Base-by-base conservation (phyloP, 495 filamentous ascomycete species). In the Aspergillus bridgeri region DNA sequence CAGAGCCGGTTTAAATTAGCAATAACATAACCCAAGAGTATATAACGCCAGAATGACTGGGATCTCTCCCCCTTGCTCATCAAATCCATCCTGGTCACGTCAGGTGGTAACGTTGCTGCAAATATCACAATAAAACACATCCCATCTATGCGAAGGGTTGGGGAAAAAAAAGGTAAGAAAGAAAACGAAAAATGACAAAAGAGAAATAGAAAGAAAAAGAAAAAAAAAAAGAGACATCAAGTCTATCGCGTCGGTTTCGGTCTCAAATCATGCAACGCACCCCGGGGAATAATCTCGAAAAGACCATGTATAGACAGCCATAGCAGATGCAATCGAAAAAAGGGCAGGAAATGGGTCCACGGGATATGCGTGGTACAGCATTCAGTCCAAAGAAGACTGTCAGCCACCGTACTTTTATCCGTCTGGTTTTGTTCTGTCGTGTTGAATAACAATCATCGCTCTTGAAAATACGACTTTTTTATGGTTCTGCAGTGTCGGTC, bases 251-350 rank as follows among this genome's bases (percentile, higher is more conserved):
- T 54, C 23, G 33, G 57, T 51, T 46, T 18, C 57, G 53, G 33
- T 59, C 48, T 56, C 48, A 52, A 58, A 59, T 46, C 49, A 59
- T 53, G 56, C 56, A 59, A 53, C 53, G 56, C 50, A 53, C 51
- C 51, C 24, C 22, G 23, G 38, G 52, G 47, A 48, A 54, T 46
- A 46, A 29, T 18, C n/a, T n/a, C 23, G 43, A 48, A 25, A 54
- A 22, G 33, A 53, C 48, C 48, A 38, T n/a, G 24, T 29, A 52
- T 46, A 53, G 48, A 46, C 17, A 54, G 46, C 55, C n/a, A 48
- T 53, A 56, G 57, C 65, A 62, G 60, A 69, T 54, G 61, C 66
- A 45, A 61, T 49, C 24, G 23, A 25, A 53, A 18, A 47, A 27
- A 52, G 11, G 15, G 18, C 38, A 38, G 24, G 33, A 49, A 29